phyloP scores from a whole-genome alignment of 2,329 filamentous ascomycete genomes.

The Helotiales sp. region DNA sequence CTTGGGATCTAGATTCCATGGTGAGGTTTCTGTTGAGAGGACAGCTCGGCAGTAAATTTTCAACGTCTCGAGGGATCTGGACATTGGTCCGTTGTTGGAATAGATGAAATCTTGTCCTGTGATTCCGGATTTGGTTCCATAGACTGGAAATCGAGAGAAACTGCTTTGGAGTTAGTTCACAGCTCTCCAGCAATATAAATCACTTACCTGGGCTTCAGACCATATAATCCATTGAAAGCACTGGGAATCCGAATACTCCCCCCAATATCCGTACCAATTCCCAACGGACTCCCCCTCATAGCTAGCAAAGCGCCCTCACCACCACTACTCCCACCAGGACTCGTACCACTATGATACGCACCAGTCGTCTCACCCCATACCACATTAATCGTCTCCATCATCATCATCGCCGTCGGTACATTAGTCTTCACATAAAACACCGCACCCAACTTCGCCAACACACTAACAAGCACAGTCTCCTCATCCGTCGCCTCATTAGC shows the following conservation, averaged over 20 bases:
- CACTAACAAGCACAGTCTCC: constrained; percentile 44
- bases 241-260: constrained; percentile 48
- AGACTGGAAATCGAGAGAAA: constrained; percentile 47
- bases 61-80: constrained; percentile 43
- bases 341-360: constrained; percentile 39
- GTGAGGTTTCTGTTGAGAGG: constrained; percentile 41
- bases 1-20: constrained; percentile 48
- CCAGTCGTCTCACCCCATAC: constrained; percentile 48
- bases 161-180: constrained; percentile 23
- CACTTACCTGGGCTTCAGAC: constrained; percentile 45
- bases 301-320: constrained; percentile 40
- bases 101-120: constrained; percentile 48
- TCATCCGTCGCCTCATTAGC: constrained; percentile 43
- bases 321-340: constrained; percentile 38
- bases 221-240: constrained; percentile 47
- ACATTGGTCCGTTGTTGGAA: constrained; percentile 47
- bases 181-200: neutral
- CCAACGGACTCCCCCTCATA: constrained; percentile 40
- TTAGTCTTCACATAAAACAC: constrained; percentile 50
- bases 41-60: constrained; percentile 46
- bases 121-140: constrained; percentile 45
- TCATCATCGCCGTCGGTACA: constrained; percentile 49
- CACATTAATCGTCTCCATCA: constrained; percentile 49
- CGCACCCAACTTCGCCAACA: constrained; percentile 48
- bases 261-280: constrained; percentile 43